Base-by-base conservation (phyloP, 371 early-diverging fungal species). In the Mortierella sp. region DNA sequence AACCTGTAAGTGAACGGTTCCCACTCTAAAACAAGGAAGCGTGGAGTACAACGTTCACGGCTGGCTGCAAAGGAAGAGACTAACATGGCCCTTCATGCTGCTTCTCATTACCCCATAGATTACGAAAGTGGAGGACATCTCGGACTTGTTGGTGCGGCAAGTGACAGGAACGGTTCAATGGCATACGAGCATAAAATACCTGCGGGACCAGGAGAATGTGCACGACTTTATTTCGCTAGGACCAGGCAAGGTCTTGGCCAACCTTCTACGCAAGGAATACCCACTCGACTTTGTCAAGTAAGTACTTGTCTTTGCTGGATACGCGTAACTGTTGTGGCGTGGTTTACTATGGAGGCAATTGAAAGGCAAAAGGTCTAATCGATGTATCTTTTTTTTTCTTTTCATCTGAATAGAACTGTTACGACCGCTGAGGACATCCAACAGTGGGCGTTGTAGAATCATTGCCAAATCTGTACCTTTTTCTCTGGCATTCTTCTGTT, bases 121-220 rank as follows among this genome's bases (percentile, higher is more conserved):
- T 76, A 77, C 81, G 51, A 79, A 82, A 43, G 90, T 89, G 8
- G 90, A 90, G 31, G 93, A 94, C 21, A 96, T 97, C 53, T 92
- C 94, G 34, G 82, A 87, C n/a, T 83, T 95, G 51, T 87, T 98
- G 53, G 92, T 93, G 1, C 81, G 89, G 71, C 98, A 98, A 83
- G 95, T 98, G 9, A 95, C 95, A 69, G 89, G 91, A 5, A 95
- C 98, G 0, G 97, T 98, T 11, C 94, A 96, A 72, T 98, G 99
- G 98, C 94, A 95, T 51, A 91, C 94, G 61, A 95, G 95, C 72
- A 93, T 98, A 78, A 90, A 92, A 69, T 81, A 77, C 31, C 96
- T 93, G 69, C 95, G 96, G 70, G 95, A 95, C 75, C 78, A 87
- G 50, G 94, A 94, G 77, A 95, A 93, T 74, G 93, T 98, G 31